phyloP scores from a whole-genome alignment of 1,284 basidiomycete genomes.

The Phlebopus sp. region DNA sequence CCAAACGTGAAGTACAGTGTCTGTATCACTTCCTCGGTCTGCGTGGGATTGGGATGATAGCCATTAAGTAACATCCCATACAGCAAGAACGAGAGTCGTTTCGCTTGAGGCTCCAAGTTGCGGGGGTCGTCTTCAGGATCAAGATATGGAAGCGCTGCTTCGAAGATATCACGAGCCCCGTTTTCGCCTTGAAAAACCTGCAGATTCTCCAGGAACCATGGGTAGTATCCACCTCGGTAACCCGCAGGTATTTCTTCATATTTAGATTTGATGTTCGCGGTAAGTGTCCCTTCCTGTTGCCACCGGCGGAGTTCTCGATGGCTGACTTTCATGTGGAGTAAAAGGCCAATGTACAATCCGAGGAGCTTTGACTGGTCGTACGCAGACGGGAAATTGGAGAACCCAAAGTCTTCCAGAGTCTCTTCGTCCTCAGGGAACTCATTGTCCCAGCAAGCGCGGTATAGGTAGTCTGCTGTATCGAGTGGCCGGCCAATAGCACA shows the following conservation, averaged over 20 bases:
- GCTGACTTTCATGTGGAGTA: background rate
- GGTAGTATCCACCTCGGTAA: background rate
- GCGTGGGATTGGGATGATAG: background rate
- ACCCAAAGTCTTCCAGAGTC: conserved; percentile 1
- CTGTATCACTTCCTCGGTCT: background rate
- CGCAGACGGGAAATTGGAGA: background rate
- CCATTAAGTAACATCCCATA: conserved; percentile 1
- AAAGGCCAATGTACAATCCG: background rate
- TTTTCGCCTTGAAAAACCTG: background rate
- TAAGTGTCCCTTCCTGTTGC: conserved; percentile 1
- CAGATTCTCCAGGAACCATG: conserved; percentile 1
- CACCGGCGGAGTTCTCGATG: conserved; percentile 2
- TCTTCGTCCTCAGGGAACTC: background rate
- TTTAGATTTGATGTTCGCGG: background rate
- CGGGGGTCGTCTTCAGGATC: background rate
- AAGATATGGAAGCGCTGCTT: background rate
- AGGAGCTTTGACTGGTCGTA: background rate
- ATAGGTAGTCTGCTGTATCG: conserved; percentile 1
- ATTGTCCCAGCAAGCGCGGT: background rate
- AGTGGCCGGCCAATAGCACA: conserved; percentile 3
- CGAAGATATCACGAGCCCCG: background rate
- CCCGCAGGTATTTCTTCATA: background rate
- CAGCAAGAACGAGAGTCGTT: background rate
- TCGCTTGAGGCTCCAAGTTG: background rate
- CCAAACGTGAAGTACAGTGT: conserved; percentile 1